Conservation (phyloP, 1,139 yeast genomes). For the Pichia sp. region DNA sequence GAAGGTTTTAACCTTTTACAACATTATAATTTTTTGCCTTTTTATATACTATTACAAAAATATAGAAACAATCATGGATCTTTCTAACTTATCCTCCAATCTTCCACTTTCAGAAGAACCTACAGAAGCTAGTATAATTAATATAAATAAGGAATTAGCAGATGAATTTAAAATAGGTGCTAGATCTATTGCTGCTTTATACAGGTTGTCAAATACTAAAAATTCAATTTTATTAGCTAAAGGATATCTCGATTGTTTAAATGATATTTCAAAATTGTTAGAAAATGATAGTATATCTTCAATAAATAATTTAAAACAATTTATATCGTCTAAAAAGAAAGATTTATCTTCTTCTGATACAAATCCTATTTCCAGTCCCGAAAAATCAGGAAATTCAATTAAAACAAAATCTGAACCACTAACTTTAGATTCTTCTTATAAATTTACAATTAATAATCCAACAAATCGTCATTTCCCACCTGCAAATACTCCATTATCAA, state of each 20-base stretch:
- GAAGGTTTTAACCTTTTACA: no score
- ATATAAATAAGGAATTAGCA: slow-evolving; percentile 40
- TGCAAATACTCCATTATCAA: slow-evolving; percentile 13
- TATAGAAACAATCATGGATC: slow-evolving; percentile 35
- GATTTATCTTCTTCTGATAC: slow-evolving; percentile 1
- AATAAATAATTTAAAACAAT: slow-evolving; percentile 4
- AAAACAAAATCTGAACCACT: background rate
- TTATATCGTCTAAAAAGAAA: slow-evolving; percentile 2
- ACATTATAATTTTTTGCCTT: background rate
- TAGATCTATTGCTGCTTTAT: slow-evolving; percentile 55
- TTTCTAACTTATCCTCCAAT: slow-evolving; percentile 46
- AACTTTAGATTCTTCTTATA: slow-evolving; percentile 26
- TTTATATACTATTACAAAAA: background rate
- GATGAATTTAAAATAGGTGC: slow-evolving; percentile 59
- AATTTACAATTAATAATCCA: slow-evolving; percentile 14
- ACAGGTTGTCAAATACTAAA: slow-evolving; percentile 45
- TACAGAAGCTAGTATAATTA: slow-evolving; percentile 38
- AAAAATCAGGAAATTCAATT: background rate
- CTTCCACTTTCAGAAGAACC: slow-evolving; percentile 46
- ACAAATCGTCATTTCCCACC: slow-evolving; percentile 13
- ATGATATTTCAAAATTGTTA: slow-evolving; percentile 46
- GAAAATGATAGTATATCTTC: slow-evolving; percentile 16
- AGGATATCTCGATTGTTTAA: slow-evolving; percentile 53
- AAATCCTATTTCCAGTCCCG: background rate
- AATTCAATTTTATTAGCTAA: slow-evolving; percentile 38